Evolutionary conservation across 306 rosid genomes (phyloP).

Genomic region (Casuarina glauca): DNA sequence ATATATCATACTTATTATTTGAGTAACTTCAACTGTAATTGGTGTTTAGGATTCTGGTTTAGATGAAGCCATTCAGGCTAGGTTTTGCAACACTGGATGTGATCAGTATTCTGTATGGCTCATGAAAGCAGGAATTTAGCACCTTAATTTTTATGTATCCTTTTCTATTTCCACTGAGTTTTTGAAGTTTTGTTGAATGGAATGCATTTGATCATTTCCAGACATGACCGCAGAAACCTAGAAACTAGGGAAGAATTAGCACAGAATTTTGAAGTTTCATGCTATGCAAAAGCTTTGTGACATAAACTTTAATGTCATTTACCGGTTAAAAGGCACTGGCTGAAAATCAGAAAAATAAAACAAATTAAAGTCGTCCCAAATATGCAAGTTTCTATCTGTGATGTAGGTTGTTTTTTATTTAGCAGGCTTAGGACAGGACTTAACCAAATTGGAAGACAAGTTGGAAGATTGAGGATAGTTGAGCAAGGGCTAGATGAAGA

Average conservation of each 20-base stretch:
- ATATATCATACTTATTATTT: background rate
- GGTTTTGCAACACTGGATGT: background rate
- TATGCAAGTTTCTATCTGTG: too few relatives aligned
- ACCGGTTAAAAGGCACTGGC: too few relatives aligned
- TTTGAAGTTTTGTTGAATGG: background rate
- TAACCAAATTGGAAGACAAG: too few relatives aligned
- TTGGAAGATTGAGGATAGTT: too few relatives aligned
- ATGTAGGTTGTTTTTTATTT: too few relatives aligned
- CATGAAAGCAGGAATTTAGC: background rate
- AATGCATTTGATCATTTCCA: background rate
- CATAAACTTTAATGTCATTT: too few relatives aligned
- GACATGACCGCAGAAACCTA: background rate
- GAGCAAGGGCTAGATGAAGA: too few relatives aligned
- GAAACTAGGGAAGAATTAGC: background rate
- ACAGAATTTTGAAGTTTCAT: too few relatives aligned
- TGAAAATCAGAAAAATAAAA: too few relatives aligned
- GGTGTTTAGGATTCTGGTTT: background rate
- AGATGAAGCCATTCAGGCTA: background rate
- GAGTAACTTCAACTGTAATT: background rate
- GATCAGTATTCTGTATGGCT: background rate
- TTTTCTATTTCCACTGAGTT: background rate
- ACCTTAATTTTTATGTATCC: background rate
- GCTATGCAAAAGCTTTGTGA: too few relatives aligned
- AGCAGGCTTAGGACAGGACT: too few relatives aligned
- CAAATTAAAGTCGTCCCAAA: too few relatives aligned